Evolutionary conservation across 768 basidiomycete genomes (phyloP).

Genomic region (Agrocybe pediades): DNA sequence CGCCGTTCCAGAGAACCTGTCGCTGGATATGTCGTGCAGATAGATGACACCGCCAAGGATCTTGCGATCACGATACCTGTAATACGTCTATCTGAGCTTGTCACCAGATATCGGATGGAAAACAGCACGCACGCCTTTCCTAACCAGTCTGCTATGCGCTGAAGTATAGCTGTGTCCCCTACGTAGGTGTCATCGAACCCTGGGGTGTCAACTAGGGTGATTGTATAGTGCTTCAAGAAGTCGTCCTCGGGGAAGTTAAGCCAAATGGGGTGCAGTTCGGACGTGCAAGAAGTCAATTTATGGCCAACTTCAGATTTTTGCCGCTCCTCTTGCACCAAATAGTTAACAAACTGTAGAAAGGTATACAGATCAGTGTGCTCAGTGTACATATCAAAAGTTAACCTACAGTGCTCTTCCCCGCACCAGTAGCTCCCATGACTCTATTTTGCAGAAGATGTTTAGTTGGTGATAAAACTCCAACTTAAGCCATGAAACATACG

Average conservation of each 20-base stretch:
- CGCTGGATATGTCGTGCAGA: neutral
- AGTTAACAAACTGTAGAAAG: conserved; percentile 10
- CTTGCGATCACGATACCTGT: neutral
- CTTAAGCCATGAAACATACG: too few species aligned
- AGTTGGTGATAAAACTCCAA: too few species aligned
- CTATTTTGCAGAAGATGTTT: too few species aligned
- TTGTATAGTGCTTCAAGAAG: neutral
- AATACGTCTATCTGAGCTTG: too few species aligned
- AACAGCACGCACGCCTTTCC: conserved; percentile 9
- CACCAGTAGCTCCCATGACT: conserved; percentile 11
- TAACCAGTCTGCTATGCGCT: conserved; percentile 17
- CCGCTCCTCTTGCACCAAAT: neutral
- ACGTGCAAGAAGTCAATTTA: conserved; percentile 3
- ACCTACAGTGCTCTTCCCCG: conserved; percentile 15
- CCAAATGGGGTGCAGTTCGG: neutral
- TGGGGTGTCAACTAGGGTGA: conserved; percentile 21
- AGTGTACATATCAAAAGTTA: neutral
- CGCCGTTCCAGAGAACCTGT: neutral
- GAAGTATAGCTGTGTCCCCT: conserved; percentile 13
- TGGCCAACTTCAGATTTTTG: conserved; percentile 1
- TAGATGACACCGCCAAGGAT: neutral
- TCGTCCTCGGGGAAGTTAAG: neutral
- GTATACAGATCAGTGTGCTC: neutral
- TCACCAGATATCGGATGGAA: too few species aligned
- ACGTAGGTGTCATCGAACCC: conserved; percentile 24